These are phyloP conservation scores for Basipetospora chlamydospora DNA, from an alignment of 2,329 filamentous ascomycete species.

Conservation along the genomic window DNA sequence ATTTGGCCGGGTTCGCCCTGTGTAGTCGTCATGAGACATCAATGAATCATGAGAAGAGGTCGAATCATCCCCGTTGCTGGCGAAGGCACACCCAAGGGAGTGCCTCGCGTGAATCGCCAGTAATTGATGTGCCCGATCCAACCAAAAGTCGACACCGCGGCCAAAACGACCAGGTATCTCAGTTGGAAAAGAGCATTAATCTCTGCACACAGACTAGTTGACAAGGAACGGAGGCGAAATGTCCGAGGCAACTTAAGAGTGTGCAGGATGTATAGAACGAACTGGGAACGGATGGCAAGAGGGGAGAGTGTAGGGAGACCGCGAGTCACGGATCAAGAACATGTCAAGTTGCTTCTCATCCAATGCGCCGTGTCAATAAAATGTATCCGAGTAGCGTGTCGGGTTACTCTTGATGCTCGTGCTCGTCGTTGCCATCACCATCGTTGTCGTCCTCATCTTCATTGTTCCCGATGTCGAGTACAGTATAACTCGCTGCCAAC, in stretches of 20 bases:
- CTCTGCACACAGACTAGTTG: constrained; percentile 96
- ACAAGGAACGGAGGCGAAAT: constrained; percentile 63
- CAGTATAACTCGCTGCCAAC: constrained; percentile 61
- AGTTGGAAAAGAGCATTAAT: constrained; percentile 36
- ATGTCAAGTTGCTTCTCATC: too few species aligned
- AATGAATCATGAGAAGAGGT: too few species aligned
- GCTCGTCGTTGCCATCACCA: constrained; percentile 20
- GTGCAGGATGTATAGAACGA: constrained; percentile 41
- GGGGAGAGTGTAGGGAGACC: background rate
- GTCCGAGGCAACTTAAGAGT: constrained; percentile 93
- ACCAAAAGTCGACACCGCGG: constrained; percentile 8
- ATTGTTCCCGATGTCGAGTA: constrained; percentile 63
- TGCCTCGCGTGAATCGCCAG: constrained; percentile 1
- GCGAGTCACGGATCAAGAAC: too few species aligned
- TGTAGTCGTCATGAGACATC: too few species aligned
- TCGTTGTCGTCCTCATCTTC: constrained; percentile 44
- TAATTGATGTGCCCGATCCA: constrained; percentile 1
- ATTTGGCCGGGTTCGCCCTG: constrained; percentile 1
- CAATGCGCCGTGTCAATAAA: too few species aligned
- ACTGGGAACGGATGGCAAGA: constrained; percentile 3
- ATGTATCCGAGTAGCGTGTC: background rate
- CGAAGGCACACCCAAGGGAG: constrained; percentile 2
- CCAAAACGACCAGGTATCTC: constrained; percentile 38
- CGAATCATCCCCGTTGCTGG: too few species aligned
- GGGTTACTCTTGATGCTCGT: constrained; percentile 13